phyloP scores from a whole-genome alignment of 2,329 filamentous ascomycete genomes.

The Didymosphaeria variabile region DNA sequence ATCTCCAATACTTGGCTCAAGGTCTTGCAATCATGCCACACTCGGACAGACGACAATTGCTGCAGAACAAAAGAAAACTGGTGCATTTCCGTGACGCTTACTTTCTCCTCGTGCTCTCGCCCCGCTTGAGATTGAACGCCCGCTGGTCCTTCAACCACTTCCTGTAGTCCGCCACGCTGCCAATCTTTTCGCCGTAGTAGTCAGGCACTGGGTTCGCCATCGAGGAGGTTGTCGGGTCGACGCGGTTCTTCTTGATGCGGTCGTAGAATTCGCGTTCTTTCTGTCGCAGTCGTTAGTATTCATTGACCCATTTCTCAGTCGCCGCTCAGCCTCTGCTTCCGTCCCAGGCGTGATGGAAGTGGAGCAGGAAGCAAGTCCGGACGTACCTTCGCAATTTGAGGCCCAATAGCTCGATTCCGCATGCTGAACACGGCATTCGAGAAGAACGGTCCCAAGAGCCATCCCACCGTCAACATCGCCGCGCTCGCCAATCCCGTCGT shows the following conservation, averaged over 20 bases:
- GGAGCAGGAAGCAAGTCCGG: background rate
- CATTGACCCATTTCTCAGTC: background rate
- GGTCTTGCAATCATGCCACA: background rate
- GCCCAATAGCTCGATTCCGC: conserved; percentile 74
- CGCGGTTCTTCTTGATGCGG: conserved; percentile 88
- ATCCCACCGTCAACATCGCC: conserved; percentile 80
- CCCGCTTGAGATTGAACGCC: conserved; percentile 85
- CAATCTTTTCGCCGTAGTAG: conserved; percentile 99
- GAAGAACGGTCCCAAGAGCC: conserved; percentile 84
- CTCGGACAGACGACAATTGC: background rate
- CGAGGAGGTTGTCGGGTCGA: conserved; percentile 88
- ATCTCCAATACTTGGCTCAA: background rate
- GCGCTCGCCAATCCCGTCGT: conserved; percentile 83
- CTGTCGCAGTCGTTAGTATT: conserved; percentile 49
- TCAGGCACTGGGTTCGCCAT: conserved; percentile 94
- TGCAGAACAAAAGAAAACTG: conserved; percentile 12
- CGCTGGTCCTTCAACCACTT: conserved; percentile 98
- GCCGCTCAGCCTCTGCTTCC: background rate
- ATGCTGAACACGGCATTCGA: conserved; percentile 83
- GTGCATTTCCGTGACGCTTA: conserved; percentile 13
- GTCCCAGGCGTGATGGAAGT: background rate
- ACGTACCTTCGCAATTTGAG: conserved; percentile 74
- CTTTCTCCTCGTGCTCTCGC: conserved; percentile 55
- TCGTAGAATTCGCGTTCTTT: conserved; percentile 96
- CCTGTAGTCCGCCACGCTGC: conserved; percentile 87